These are phyloP conservation scores for Psilocybe tampanensis DNA, from an alignment of 768 basidiomycete species.

Conservation along the genomic window DNA sequence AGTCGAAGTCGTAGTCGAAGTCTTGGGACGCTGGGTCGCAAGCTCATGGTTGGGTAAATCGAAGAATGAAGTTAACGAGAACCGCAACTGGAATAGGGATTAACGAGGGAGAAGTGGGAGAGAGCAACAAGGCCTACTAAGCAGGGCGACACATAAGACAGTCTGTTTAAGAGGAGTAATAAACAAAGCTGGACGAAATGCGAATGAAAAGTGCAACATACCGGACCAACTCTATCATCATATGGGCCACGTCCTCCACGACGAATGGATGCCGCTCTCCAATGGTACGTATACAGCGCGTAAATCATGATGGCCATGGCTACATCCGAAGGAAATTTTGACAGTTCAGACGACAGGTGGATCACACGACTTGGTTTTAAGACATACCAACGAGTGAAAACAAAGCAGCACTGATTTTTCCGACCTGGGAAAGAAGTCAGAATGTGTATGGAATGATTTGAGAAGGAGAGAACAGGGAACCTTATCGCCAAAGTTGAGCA, in stretches of 20 bases:
- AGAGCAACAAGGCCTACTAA: conserved; percentile 49
- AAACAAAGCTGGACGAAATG: conserved; percentile 6
- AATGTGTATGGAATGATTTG: not conserved
- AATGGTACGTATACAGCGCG: conserved; percentile 93
- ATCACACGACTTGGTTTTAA: not conserved
- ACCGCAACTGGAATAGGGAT: conserved; percentile 62
- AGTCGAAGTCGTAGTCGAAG: too few species aligned
- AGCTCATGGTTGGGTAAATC: conserved; percentile 54
- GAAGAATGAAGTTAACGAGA: conserved; percentile 82
- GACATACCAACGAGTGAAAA: conserved; percentile 87
- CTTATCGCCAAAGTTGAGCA: conserved; percentile 98
- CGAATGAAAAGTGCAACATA: conserved; percentile 45
- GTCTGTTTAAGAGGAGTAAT: conserved; percentile 48
- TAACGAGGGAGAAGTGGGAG: conserved; percentile 3
- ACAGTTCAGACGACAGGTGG: not conserved
- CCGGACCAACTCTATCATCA: conserved; percentile 94
- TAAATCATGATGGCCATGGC: conserved; percentile 98
- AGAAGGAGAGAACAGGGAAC: conserved; percentile 39
- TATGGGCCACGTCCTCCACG: conserved; percentile 92
- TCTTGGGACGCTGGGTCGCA: not conserved
- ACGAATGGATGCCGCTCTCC: conserved; percentile 93
- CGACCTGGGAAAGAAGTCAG: conserved; percentile 49
- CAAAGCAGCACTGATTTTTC: conserved; percentile 95
- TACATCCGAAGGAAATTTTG: conserved; percentile 27
- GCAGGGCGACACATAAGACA: conserved; percentile 78